phyloP scores from a whole-genome alignment of 495 filamentous ascomycete species.

The Aspergillus indologenus region DNA sequence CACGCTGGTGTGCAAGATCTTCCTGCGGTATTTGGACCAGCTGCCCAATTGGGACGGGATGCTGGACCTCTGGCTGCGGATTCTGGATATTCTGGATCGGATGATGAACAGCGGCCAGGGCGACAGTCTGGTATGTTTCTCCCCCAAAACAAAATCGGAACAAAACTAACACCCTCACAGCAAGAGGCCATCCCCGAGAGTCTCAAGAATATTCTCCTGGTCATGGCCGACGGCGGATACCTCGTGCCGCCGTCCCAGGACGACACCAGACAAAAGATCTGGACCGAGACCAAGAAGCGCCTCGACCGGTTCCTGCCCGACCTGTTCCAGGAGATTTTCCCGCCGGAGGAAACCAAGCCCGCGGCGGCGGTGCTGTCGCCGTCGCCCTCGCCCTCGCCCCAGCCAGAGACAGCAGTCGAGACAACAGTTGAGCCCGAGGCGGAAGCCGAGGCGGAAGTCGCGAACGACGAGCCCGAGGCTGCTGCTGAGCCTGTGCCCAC shows the following conservation, averaged over 20 bases:
- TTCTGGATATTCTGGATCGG: constrained; percentile 91
- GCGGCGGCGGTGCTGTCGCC: constrained; percentile 15
- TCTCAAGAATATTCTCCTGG: constrained; percentile 92
- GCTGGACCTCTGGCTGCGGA: constrained; percentile 88
- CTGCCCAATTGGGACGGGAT: constrained; percentile 85
- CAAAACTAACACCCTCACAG: constrained; percentile 35
- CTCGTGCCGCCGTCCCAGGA: constrained; percentile 63
- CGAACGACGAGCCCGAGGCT: no score
- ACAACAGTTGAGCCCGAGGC: neutral
- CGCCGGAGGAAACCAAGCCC: constrained; percentile 28
- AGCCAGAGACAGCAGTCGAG: neutral
- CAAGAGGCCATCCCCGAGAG: constrained; percentile 95
- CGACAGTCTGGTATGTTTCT: constrained; percentile 71
- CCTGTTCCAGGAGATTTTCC: constrained; percentile 56
- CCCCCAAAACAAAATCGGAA: neutral
- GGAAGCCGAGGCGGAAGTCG: neutral
- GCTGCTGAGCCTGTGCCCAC: neutral
- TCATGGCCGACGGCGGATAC: constrained; percentile 89
- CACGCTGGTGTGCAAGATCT: constrained; percentile 89
- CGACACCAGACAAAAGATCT: constrained; percentile 48
- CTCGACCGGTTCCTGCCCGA: constrained; percentile 87
- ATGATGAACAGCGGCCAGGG: constrained; percentile 96
- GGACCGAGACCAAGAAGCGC: constrained; percentile 73
- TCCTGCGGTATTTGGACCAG: constrained; percentile 86
- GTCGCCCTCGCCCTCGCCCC: constrained; percentile 3